A percentile compares a stretch with the other conserved stretches of the same genome.
phyloP scores from a whole-genome alignment of 2,329 filamentous ascomycete species.

The Periconia macrospinosa region DNA sequence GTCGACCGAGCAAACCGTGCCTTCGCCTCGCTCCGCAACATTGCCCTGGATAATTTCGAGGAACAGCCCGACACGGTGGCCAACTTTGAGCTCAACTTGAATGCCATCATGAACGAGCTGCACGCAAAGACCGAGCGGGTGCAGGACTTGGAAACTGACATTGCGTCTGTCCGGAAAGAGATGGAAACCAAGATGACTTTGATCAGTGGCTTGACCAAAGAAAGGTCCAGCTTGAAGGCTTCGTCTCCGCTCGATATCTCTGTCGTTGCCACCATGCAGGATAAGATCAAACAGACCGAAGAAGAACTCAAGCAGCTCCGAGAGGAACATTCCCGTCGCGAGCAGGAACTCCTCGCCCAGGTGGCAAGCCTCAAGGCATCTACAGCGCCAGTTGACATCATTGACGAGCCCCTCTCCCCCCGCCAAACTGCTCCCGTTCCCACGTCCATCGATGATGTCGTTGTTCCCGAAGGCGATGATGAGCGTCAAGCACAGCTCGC shows the following conservation, averaged over 20 bases:
- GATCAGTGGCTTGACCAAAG: slow-evolving; percentile 89
- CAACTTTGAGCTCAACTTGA: slow-evolving; percentile 89
- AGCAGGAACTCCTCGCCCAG: slow-evolving; percentile 73
- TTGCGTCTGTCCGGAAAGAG: slow-evolving; percentile 83
- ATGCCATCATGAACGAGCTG: slow-evolving; percentile 89
- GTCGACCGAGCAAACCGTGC: slow-evolving; percentile 91
- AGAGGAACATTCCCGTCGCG: slow-evolving; percentile 70
- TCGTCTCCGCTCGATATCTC: slow-evolving; percentile 86
- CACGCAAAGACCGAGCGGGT: slow-evolving; percentile 85
- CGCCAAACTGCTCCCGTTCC: slow-evolving; percentile 12
- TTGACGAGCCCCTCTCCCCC: slow-evolving; percentile 22
- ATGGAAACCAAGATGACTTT: slow-evolving; percentile 97
- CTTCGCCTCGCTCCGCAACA: slow-evolving; percentile 84
- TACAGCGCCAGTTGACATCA: slow-evolving; percentile 35
- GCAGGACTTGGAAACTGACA: slow-evolving; percentile 83
- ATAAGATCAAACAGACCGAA: slow-evolving; percentile 86
- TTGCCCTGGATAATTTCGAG: slow-evolving; percentile 85
- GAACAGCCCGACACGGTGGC: slow-evolving; percentile 81
- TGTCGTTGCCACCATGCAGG: slow-evolving; percentile 81
- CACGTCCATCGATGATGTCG: slow-evolving; percentile 8
- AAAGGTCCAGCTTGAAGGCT: slow-evolving; percentile 84
- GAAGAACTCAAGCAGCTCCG: slow-evolving; percentile 73
- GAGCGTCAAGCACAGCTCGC: slow-evolving; percentile 61
- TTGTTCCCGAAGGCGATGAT: slow-evolving; percentile 27
- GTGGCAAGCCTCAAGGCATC: slow-evolving; percentile 68